These are phyloP conservation scores for Trypanosoma vivax DNA, from an alignment of 208 protist species.

Conservation along the genomic window DNA sequence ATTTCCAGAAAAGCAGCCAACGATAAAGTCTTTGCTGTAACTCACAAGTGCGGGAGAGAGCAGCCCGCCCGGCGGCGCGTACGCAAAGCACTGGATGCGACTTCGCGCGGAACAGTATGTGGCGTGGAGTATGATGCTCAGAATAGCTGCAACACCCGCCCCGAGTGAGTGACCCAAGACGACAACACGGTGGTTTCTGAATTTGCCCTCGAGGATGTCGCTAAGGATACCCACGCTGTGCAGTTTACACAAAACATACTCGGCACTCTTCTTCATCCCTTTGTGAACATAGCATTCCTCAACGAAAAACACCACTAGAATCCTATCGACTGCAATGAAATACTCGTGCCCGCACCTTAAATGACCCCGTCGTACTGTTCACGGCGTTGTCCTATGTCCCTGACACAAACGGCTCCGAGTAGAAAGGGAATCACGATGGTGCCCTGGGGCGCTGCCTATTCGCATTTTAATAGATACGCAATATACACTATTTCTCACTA, in stretches of 20 bases:
- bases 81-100: constrained; percentile 69
- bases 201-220: constrained; percentile 30
- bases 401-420: too few relatives aligned
- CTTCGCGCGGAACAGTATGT: constrained; percentile 28
- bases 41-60: constrained; percentile 58
- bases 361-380: too few relatives aligned
- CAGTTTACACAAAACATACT: constrained; percentile 50
- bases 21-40: constrained; percentile 58
- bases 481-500: too few relatives aligned
- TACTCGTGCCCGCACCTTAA: too few relatives aligned
- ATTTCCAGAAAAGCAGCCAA: constrained; percentile 63
- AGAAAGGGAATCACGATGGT: too few relatives aligned
- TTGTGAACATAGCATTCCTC: constrained; percentile 76
- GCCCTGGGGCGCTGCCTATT: too few relatives aligned
- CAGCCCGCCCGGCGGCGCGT: constrained; percentile 70
- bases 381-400: too few relatives aligned
- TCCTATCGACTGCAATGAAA: too few relatives aligned
- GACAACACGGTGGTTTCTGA: constrained; percentile 35
- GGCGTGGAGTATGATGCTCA: constrained; percentile 61
- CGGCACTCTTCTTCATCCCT: constrained; percentile 63
- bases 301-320: too few relatives aligned
- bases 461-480: too few relatives aligned
- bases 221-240: constrained; percentile 56
- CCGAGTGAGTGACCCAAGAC: constrained; percentile 85
- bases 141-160: constrained; percentile 64